A percentile compares a stretch with the other conserved stretches of the same genome.
phyloP scores from a whole-genome alignment of 1,284 basidiomycete species.

The Naganishia cerealis region DNA sequence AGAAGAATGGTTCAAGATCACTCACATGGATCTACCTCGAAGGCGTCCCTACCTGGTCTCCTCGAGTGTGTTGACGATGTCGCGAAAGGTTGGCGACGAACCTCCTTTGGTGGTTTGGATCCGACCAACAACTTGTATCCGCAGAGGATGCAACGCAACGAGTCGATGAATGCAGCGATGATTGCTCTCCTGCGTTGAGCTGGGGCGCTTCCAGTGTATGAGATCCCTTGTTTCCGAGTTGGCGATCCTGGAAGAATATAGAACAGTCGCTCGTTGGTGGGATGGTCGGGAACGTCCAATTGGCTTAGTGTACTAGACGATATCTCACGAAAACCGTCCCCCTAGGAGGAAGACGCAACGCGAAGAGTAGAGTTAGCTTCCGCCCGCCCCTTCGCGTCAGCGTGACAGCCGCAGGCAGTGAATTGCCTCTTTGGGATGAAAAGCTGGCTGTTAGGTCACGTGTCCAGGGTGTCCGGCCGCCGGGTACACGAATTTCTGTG shows the following conservation, averaged over 20 bases:
- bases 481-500: constrained; percentile 9
- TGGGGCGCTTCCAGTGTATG: background rate
- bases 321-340: background rate
- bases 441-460: background rate
- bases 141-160: constrained; percentile 6
- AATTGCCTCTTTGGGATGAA: background rate
- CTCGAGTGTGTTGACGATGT: background rate
- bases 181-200: background rate
- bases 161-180: background rate
- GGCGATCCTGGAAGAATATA: background rate
- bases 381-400: background rate
- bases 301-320: background rate
- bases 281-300: background rate
- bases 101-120: constrained; percentile 3
- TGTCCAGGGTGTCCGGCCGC: background rate
- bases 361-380: background rate
- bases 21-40: background rate
- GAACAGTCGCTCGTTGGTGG: background rate
- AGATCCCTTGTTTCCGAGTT: background rate
- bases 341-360: background rate
- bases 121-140: constrained; percentile 6
- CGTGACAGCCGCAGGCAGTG: background rate
- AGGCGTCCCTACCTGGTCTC: background rate
- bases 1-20: background rate
- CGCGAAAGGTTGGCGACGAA: background rate